Evolutionary conservation across 2,329 filamentous ascomycete species (phyloP).

Genomic region (Talaromyces islandicus): DNA sequence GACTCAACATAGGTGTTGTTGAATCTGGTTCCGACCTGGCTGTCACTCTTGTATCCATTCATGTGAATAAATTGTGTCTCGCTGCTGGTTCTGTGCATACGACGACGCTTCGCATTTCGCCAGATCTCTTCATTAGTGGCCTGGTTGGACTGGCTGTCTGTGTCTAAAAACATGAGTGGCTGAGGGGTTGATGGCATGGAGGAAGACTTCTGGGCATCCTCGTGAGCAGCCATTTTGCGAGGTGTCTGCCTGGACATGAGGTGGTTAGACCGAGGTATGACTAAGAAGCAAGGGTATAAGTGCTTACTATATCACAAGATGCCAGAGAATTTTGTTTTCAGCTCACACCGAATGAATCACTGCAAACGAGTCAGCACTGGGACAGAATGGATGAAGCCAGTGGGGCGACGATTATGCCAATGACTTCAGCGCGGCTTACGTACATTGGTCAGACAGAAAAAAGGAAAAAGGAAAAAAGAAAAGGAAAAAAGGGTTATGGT

Average conservation of each 20-base stretch:
- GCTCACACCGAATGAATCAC: background rate
- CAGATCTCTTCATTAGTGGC: conserved; percentile 7
- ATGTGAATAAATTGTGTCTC: conserved; percentile 11
- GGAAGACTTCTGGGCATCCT: conserved; percentile 9
- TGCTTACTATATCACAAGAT: background rate
- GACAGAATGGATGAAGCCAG: background rate
- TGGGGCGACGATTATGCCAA: background rate
- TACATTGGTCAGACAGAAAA: background rate
- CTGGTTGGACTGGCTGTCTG: conserved; percentile 5
- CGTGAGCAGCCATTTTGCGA: conserved; percentile 8
- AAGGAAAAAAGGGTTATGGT: background rate
- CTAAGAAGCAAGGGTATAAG: background rate
- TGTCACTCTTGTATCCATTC: conserved; percentile 12
- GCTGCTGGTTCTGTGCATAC: conserved; percentile 8
- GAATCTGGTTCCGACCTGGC: conserved; percentile 9
- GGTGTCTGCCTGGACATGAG: background rate
- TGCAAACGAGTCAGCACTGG: background rate
- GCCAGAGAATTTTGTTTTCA: background rate
- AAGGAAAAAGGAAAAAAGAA: background rate
- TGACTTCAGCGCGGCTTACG: background rate
- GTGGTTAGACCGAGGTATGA: background rate
- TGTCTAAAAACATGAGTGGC: conserved; percentile 9
- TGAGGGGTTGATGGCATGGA: conserved; percentile 11
- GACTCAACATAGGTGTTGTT: conserved; percentile 11
- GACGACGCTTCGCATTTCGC: conserved; percentile 9